Conservation (phyloP, 2,329 filamentous ascomycete genomes). For the Dothistroma septosporum region DNA sequence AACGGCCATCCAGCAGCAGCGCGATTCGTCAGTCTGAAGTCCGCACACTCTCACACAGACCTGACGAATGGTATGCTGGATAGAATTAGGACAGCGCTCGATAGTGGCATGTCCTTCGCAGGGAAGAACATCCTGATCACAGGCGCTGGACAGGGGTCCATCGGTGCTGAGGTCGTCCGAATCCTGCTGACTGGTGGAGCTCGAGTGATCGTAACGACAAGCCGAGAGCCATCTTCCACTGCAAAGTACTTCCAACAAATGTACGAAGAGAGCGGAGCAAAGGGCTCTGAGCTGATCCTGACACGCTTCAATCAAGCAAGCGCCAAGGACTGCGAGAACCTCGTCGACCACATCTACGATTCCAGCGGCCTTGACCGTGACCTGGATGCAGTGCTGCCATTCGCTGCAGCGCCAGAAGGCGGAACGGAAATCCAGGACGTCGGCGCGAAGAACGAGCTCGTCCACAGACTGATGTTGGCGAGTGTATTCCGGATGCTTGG, state of each 20-base stretch:
- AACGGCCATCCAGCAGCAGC: neutral
- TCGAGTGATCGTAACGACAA: constrained; percentile 94
- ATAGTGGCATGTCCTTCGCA: neutral
- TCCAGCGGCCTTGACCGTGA: constrained; percentile 97
- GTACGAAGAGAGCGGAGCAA: constrained; percentile 90
- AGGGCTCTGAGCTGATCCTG: constrained; percentile 92
- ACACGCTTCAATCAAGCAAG: constrained; percentile 99
- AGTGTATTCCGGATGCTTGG: constrained; percentile 91
- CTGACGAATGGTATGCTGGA: neutral
- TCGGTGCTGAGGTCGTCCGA: constrained; percentile 93
- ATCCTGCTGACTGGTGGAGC: constrained; percentile 94
- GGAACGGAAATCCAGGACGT: constrained; percentile 95
- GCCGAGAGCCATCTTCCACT: constrained; percentile 93
- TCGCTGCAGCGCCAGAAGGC: constrained; percentile 96
- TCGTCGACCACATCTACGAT: constrained; percentile 95
- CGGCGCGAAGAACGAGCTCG: constrained; percentile 95
- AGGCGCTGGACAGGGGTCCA: constrained; percentile 93
- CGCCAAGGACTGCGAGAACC: constrained; percentile 92
- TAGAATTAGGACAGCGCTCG: neutral
- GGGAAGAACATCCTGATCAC: constrained; percentile 98
- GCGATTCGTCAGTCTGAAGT: neutral
- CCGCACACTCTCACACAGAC: neutral
- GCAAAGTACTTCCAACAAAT: constrained; percentile 99
- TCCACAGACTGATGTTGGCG: constrained; percentile 98
- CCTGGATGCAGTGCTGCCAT: constrained; percentile 90